Percentiles rank a stretch among this genome's conserved stretches.
phyloP scores from a whole-genome alignment of 2,329 filamentous ascomycete species.

The Pseudonectria buxi region DNA sequence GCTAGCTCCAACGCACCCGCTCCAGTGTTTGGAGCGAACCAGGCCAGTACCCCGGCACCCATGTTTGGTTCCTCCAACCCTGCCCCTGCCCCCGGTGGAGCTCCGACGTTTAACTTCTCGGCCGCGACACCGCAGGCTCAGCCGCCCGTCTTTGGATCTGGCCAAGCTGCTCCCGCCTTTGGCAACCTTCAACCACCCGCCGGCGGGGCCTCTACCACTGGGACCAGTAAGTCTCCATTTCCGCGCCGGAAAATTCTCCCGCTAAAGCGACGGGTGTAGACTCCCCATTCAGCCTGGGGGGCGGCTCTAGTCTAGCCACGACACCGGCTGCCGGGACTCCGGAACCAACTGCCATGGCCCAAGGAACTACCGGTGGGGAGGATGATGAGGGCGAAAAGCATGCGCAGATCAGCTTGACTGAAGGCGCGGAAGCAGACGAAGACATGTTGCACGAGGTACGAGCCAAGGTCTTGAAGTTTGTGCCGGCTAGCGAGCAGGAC shows the following conservation, averaged over 20 bases:
- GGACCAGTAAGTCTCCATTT: constrained; percentile 41
- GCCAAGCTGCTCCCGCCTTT: constrained; percentile 29
- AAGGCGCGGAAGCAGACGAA: constrained; percentile 65
- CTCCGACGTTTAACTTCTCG: constrained; percentile 35
- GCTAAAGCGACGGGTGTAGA: constrained; percentile 44
- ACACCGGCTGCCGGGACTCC: constrained; percentile 54
- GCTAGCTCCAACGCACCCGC: constrained; percentile 16
- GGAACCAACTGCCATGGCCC: constrained; percentile 44
- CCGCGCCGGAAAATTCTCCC: constrained; percentile 35
- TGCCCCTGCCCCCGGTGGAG: constrained; percentile 8
- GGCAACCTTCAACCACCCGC: constrained; percentile 35
- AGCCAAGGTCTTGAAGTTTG: constrained; percentile 61
- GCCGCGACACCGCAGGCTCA: constrained; percentile 24
- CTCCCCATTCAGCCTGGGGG: constrained; percentile 50
- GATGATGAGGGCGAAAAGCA: constrained; percentile 55
- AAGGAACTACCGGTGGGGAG: constrained; percentile 32
- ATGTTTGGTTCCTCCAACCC: constrained; percentile 26
- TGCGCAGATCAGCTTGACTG: constrained; percentile 64
- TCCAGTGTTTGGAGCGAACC: constrained; percentile 23
- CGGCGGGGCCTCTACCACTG: constrained; percentile 38
- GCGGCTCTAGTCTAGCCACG: constrained; percentile 54
- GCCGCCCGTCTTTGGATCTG: constrained; percentile 29
- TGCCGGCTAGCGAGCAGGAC: constrained; percentile 39
- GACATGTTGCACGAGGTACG: constrained; percentile 62
- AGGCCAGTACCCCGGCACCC: constrained; percentile 17